Percentiles rank a stretch among this genome's conserved stretches.
These are phyloP conservation scores for Plasmodium berghei DNA, from an alignment of 169 alveolate genomes.

Conservation along the genomic window DNA sequence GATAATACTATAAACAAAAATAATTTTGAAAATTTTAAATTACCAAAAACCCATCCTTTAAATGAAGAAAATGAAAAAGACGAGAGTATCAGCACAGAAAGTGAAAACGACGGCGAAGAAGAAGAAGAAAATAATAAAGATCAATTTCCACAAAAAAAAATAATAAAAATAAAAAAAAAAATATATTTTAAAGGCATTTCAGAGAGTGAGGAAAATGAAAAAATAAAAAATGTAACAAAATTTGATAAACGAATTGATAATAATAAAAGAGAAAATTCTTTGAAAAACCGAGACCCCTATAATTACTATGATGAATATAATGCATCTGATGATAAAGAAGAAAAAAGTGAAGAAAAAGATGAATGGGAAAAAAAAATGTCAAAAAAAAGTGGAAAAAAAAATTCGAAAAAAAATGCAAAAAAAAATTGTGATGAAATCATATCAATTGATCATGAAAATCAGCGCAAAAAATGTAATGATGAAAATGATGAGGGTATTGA, in stretches of 20 bases:
- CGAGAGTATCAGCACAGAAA: not conserved
- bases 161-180: constrained; percentile 15
- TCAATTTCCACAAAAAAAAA: not conserved
- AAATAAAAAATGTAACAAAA: not conserved
- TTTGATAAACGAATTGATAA: not conserved
- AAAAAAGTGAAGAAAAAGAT: not conserved
- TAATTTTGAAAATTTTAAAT: constrained; percentile 37
- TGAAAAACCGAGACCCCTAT: not conserved
- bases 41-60: constrained; percentile 41
- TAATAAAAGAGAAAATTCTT: not conserved
- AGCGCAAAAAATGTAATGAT: not conserved
- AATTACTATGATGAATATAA: not conserved
- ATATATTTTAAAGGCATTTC: constrained; percentile 22
- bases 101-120: not conserved
- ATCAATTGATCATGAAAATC: not conserved
- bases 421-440: not conserved
- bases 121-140: not conserved
- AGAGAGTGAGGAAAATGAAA: not conserved
- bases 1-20: constrained; percentile 1
- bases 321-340: not conserved
- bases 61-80: constrained; percentile 9
- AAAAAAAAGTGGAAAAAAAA: not conserved
- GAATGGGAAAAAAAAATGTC: not conserved
- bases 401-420: not conserved
- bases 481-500: not conserved